Conservation (phyloP, 768 basidiomycete species). For the Boletellus sp. region DNA sequence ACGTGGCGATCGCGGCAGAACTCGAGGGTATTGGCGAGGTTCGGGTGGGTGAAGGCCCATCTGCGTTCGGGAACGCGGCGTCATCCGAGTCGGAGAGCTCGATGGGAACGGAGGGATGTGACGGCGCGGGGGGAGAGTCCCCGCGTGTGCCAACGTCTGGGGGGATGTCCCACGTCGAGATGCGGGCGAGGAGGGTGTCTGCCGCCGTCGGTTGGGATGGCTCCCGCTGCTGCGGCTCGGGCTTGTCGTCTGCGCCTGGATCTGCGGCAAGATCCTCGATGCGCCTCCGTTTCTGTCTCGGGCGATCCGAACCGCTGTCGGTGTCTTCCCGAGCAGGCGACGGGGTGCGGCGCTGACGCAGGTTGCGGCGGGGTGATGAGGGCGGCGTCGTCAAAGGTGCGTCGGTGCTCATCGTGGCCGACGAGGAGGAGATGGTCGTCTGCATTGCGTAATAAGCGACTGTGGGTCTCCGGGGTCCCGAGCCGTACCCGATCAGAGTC, state of each 20-base stretch:
- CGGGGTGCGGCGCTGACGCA: not conserved
- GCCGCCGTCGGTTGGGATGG: no score
- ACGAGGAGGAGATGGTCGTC: constrained; percentile 6
- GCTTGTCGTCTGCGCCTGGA: not conserved
- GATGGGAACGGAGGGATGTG: not conserved
- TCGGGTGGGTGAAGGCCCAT: not conserved
- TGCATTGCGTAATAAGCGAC: constrained; percentile 20
- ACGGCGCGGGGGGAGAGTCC: not conserved
- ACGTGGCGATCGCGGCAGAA: not conserved
- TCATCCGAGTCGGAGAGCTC: constrained; percentile 4
- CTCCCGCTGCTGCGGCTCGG: no score
- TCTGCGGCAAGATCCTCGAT: constrained; percentile 3
- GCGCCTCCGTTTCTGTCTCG: constrained; percentile 15
- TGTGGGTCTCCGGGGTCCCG: constrained; percentile 15
- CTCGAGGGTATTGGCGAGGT: not conserved
- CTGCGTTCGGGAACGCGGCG: not conserved
- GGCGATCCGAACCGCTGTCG: constrained; percentile 5
- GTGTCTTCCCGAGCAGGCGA: constrained; percentile 1
- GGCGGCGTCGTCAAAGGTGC: constrained; percentile 9
- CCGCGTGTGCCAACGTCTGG: not conserved
- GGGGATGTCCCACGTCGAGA: constrained; percentile 24
- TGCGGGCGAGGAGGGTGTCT: not conserved
- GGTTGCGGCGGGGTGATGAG: not conserved
- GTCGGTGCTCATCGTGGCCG: constrained; percentile 21
- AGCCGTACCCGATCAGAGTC: not conserved